phyloP scores from a whole-genome alignment of 2,329 filamentous ascomycete genomes.

The Epichloe coenophiala region DNA sequence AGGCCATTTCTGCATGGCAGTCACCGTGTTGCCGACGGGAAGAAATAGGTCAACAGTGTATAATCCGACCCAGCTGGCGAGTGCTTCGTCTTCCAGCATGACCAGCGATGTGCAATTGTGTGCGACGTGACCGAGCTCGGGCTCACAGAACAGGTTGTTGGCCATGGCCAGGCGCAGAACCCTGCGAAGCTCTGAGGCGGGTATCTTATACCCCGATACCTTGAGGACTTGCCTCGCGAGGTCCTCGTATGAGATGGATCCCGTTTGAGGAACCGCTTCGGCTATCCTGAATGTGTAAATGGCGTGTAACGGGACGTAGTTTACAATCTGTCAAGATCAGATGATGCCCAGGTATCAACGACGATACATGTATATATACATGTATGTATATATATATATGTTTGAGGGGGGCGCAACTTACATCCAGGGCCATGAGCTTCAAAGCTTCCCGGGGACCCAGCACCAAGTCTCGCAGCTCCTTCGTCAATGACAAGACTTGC shows the following conservation, averaged over 20 bases:
- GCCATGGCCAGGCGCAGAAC: constrained; percentile 26
- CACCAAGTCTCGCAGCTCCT: constrained; percentile 11
- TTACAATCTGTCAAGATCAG: constrained; percentile 10
- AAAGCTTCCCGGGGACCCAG: constrained; percentile 11
- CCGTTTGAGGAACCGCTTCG: constrained; percentile 14
- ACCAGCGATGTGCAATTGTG: constrained; percentile 23
- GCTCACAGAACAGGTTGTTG: constrained; percentile 27
- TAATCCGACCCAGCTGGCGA: constrained; percentile 20
- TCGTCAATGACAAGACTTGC: constrained; percentile 10
- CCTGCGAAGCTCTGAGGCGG: constrained; percentile 17
- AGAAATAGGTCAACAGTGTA: constrained; percentile 17
- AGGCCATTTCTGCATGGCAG: constrained; percentile 23
- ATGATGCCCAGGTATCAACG: not conserved
- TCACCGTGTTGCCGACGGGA: constrained; percentile 16
- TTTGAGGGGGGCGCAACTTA: constrained; percentile 5
- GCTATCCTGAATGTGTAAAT: constrained; percentile 19
- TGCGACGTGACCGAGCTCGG: constrained; percentile 20
- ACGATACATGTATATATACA: too few relatives aligned
- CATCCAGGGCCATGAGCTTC: constrained; percentile 15
- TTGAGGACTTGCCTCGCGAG: constrained; percentile 16
- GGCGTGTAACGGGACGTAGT: constrained; percentile 16
- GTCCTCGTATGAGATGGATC: constrained; percentile 16
- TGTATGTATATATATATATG: too few relatives aligned
- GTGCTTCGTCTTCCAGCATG: constrained; percentile 14
- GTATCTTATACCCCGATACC: constrained; percentile 23